Evolutionary conservation across 768 basidiomycete genomes (phyloP).

Genomic region (Phanerochaete carnosa): DNA sequence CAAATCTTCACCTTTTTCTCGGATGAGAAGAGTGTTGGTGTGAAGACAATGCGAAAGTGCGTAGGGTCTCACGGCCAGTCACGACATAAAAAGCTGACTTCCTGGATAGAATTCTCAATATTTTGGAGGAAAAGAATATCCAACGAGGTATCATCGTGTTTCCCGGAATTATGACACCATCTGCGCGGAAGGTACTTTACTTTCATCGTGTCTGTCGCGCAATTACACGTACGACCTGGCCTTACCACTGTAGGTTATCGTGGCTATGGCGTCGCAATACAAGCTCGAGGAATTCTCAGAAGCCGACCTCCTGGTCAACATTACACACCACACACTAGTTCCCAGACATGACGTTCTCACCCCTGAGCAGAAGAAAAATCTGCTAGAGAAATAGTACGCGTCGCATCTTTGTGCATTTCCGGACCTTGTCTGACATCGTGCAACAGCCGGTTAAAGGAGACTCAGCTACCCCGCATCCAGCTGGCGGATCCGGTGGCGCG

Average conservation of each 20-base stretch:
- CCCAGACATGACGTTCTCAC: conserved; percentile 89
- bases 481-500: conserved; percentile 96
- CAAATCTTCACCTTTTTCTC: conserved; percentile 95
- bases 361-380: conserved; percentile 77
- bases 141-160: conserved; percentile 93
- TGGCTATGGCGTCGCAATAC: conserved; percentile 83
- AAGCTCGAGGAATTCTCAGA: conserved; percentile 95
- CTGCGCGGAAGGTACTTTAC: conserved; percentile 79
- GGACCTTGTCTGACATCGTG: conserved; percentile 9
- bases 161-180: conserved; percentile 94
- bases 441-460: conserved; percentile 92
- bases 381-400: conserved; percentile 92
- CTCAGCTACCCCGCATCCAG: conserved; percentile 96
- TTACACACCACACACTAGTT: conserved; percentile 93
- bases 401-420: not conserved
- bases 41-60: conserved; percentile 97
- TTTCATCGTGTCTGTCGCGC: not conserved
- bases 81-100: not conserved
- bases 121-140: conserved; percentile 90
- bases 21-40: conserved; percentile 93
- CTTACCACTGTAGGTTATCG: conserved; percentile 69
- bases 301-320: conserved; percentile 94
- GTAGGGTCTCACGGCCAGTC: conserved; percentile 23
- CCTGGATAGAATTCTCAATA: conserved; percentile 67
- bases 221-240: not conserved